Evolutionary conservation across 768 basidiomycete species (phyloP), one percentile per base, ranked within the genome.

Genomic region (Xerocomellus amylosporus): DNA sequence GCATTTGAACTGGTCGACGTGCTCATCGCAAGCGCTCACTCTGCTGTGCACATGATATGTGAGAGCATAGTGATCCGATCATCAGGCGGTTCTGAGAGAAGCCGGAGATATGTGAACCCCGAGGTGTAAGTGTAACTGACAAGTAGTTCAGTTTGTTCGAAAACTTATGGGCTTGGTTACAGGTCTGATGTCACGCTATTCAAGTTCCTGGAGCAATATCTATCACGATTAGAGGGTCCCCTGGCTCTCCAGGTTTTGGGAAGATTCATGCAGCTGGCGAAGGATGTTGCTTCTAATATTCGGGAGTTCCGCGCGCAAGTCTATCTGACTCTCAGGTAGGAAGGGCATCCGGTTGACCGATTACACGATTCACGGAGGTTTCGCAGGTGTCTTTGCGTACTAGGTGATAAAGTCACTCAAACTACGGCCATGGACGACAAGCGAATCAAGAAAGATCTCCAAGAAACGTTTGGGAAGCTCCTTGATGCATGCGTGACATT

Each of bases 191-290:
- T 73, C 4, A 77, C 79, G 15, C 64, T 93, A n/a, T 93, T 92
- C 77, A 82, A 79, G 30, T 98, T 98, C 68, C 75, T 98, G 43
- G 93, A 98, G 65, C 84, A 84, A 51, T 98, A 98, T 65, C 68
- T 98, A 28, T 74, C 73, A 17, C 82, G 86, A 10, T 71, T 98
- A 39, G 97, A 98, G 69, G 92, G 93, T 0, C 92, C 97, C 0
- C 74, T 97, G 34, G 95, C 92, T 4, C 78, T 94, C 12, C 97
- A 98, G 73, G 89, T 98, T 19, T 98, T 96, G 96, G 71, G 74
- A 40, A 81, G 90, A 19, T 87, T 86, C 63, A 74, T 91, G 58
- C 82, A 85, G 46, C 75, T 98, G 40, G 82, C 85, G 8, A 91
- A 88, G 64, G 95, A 98, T 22, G 69, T 96, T 20, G 71, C 82